Conservation (phyloP, 2,329 filamentous ascomycete species). For the Fusarium sp. region DNA sequence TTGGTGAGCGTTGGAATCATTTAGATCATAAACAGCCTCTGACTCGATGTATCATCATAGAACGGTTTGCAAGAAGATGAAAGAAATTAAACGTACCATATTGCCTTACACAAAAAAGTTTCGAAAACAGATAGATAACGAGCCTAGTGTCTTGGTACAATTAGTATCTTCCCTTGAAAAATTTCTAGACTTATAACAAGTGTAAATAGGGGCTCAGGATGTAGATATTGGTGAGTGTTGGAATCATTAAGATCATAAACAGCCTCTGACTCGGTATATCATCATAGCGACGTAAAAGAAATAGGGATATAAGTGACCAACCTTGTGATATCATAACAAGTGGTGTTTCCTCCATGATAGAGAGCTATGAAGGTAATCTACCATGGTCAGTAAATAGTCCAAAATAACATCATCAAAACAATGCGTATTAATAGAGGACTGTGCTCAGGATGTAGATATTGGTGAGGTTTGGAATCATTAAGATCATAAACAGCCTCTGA, state of each 20-base stretch:
- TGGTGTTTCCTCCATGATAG: neutral
- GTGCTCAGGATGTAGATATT: constrained; percentile 37
- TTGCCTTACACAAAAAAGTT: neutral
- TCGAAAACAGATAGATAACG: neutral
- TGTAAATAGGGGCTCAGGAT: constrained; percentile 21
- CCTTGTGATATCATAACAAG: constrained; percentile 14
- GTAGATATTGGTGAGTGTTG: constrained; percentile 46
- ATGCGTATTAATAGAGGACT: neutral
- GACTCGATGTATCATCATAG: constrained; percentile 53
- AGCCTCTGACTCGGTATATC: constrained; percentile 56
- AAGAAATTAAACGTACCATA: constrained; percentile 35
- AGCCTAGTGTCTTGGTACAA: neutral
- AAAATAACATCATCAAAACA: neutral
- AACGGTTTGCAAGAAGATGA: constrained; percentile 21
- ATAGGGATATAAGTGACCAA: constrained; percentile 24
- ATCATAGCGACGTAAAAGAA: constrained; percentile 47
- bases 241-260: constrained; percentile 58
- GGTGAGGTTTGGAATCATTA: constrained; percentile 52
- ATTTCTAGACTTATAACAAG: neutral
- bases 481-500: constrained; percentile 61
- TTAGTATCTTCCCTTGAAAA: neutral
- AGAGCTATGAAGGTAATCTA: neutral
- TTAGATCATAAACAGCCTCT: constrained; percentile 60
- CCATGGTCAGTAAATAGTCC: constrained; percentile 2
- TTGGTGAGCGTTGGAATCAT: constrained; percentile 52